Percentiles rank a stretch among this genome's conserved stretches.
Conservation (phyloP, 75 land plant genomes). For the Pinus taeda region DNA sequence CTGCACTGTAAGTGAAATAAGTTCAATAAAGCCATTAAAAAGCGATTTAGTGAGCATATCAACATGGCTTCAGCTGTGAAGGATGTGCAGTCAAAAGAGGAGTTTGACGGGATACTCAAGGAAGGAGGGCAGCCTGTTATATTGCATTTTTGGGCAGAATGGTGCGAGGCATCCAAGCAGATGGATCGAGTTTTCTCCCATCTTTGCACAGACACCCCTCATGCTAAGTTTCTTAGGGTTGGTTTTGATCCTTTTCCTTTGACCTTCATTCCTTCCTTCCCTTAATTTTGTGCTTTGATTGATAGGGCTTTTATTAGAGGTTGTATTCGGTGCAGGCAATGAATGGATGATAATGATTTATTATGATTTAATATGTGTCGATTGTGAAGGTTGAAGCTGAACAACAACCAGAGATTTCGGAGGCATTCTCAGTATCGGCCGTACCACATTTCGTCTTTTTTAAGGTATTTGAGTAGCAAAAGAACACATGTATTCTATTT, state of each 20-base stretch:
- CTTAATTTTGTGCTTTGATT: too few species aligned
- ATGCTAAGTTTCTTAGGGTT: conserved; percentile 74
- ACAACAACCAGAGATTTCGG: conserved; percentile 88
- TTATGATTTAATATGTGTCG: neutral
- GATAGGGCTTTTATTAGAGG: too few species aligned
- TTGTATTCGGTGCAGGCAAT: too few species aligned
- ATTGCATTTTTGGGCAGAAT: conserved; percentile 90
- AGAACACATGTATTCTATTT: neutral
- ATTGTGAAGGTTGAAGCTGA: conserved; percentile 87
- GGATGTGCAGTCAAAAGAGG: conserved; percentile 58
- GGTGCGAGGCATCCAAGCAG: conserved; percentile 93
- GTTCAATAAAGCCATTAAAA: too few species aligned
- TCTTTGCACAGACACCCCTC: conserved; percentile 82
- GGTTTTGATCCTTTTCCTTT: neutral
- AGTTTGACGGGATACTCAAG: conserved; percentile 41
- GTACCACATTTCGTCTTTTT: conserved; percentile 85
- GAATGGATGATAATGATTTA: neutral
- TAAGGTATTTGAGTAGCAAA: conserved; percentile 49
- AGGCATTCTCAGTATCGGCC: conserved; percentile 67
- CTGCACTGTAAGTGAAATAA: too few species aligned
- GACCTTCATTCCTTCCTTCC: too few species aligned
- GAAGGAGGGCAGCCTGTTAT: conserved; percentile 40
- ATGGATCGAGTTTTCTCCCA: conserved; percentile 88
- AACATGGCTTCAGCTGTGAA: conserved; percentile 37
- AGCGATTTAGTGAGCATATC: too few species aligned